Evolutionary conservation across 371 early-diverging fungal genomes (phyloP).

Genomic region (Coelomomyces lativittatus): DNA sequence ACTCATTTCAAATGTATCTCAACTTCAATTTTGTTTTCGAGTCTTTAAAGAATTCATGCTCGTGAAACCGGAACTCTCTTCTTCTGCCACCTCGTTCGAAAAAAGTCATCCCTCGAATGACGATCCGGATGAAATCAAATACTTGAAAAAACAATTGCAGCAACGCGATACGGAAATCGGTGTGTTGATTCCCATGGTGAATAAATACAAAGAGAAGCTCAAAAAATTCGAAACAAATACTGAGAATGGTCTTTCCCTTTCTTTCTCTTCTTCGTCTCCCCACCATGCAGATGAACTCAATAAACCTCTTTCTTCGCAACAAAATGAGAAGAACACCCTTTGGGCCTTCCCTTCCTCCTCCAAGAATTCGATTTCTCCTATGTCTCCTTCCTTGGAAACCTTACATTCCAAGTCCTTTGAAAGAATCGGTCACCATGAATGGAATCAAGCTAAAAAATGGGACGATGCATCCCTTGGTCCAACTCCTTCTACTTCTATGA

Average conservation of each 20-base stretch:
- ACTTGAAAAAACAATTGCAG: slow-evolving; percentile 10
- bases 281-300: background rate
- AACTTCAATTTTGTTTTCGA: no score
- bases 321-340: no score
- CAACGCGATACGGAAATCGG: slow-evolving; percentile 41
- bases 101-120: background rate
- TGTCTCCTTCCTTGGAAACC: background rate
- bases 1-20: no score
- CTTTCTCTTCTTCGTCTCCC: background rate
- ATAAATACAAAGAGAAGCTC: slow-evolving; percentile 12
- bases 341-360: background rate
- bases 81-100: background rate
- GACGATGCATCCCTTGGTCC: background rate
- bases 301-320: no score
- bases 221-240: background rate
- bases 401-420: no score
- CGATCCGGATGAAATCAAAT: slow-evolving; percentile 8
- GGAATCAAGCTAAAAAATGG: background rate
- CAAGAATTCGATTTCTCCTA: background rate
- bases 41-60: no score
- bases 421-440: background rate
- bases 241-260: background rate
- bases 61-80: no score
- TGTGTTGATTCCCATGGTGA: slow-evolving; percentile 17
- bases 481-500: background rate